These are phyloP conservation scores for Wickerhamiella occidentalis DNA, from an alignment of 805 yeast species.

Conservation along the genomic window DNA sequence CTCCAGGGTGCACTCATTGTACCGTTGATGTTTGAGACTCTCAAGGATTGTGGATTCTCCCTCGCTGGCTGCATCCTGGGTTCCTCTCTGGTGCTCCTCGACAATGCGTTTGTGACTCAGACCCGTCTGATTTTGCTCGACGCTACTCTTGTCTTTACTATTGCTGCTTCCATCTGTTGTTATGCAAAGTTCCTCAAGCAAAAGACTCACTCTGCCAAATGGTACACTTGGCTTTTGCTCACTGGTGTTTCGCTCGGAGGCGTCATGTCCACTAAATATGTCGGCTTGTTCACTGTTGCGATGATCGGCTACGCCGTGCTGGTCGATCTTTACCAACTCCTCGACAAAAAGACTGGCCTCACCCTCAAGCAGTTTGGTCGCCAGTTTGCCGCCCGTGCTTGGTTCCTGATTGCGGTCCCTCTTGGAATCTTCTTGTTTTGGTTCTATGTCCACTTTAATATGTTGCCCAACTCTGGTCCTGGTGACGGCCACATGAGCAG, in stretches of 20 bases:
- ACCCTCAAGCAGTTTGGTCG: conserved; percentile 24
- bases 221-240: conserved; percentile 88
- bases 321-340: conserved; percentile 43
- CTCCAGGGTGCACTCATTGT: conserved; percentile 70
- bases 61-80: conserved; percentile 68
- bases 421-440: conserved; percentile 51
- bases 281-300: conserved; percentile 81
- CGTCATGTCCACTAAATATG: conserved; percentile 90
- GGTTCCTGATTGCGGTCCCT: conserved; percentile 61
- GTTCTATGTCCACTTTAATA: conserved; percentile 70
- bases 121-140: conserved; percentile 85
- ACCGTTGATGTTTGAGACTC: conserved; percentile 77
- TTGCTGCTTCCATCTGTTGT: conserved; percentile 66
- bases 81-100: conserved; percentile 52
- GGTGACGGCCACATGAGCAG: conserved; percentile 90
- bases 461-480: conserved; percentile 71
- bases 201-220: conserved; percentile 59
- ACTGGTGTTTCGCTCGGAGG: conserved; percentile 85
- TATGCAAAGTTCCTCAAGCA: conserved; percentile 60
- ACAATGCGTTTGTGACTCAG: conserved; percentile 70
- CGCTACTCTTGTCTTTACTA: conserved; percentile 81
- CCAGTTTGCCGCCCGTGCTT: conserved; percentile 66
- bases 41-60: conserved; percentile 59
- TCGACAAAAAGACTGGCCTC: conserved; percentile 61
- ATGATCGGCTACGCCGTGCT: conserved; percentile 83